Evolutionary conservation across 2,329 filamentous ascomycete species (phyloP).

Genomic region (Thermochaetoides dissita): DNA sequence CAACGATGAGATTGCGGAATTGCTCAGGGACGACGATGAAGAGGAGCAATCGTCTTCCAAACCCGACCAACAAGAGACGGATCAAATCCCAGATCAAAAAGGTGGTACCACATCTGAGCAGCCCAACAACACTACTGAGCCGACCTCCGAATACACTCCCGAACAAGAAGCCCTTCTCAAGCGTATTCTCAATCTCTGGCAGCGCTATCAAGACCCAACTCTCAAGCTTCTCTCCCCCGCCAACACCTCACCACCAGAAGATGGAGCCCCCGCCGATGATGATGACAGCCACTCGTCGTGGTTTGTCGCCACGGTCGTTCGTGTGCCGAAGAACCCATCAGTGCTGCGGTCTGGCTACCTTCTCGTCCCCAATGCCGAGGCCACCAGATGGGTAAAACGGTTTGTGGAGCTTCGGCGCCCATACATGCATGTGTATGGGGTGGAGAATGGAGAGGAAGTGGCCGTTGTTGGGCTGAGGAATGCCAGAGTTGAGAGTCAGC

Average conservation of each 20-base stretch:
- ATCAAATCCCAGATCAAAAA: slow-evolving; percentile 16
- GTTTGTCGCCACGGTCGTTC: slow-evolving; percentile 62
- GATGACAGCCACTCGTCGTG: slow-evolving; percentile 28
- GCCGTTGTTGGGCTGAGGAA: slow-evolving; percentile 80
- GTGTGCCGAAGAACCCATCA: slow-evolving; percentile 65
- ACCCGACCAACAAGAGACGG: slow-evolving; percentile 4
- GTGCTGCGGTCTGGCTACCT: slow-evolving; percentile 81
- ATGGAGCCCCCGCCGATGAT: slow-evolving; percentile 40
- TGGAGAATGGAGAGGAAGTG: slow-evolving; percentile 77
- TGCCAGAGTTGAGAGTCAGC: slow-evolving; percentile 81
- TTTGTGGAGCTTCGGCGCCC: slow-evolving; percentile 86
- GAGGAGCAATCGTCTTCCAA: background rate
- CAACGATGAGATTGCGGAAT: slow-evolving; percentile 38
- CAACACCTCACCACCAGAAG: slow-evolving; percentile 55
- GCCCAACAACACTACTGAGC: slow-evolving; percentile 6
- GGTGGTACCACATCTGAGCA: slow-evolving; percentile 11
- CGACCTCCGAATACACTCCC: slow-evolving; percentile 30
- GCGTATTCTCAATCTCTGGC: slow-evolving; percentile 53
- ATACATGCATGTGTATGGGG: slow-evolving; percentile 80
- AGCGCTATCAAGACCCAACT: slow-evolving; percentile 41
- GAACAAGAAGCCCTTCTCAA: slow-evolving; percentile 33
- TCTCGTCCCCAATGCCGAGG: slow-evolving; percentile 68
- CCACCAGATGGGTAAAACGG: slow-evolving; percentile 74
- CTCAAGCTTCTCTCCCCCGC: slow-evolving; percentile 40
- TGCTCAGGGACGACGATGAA: slow-evolving; percentile 28